phyloP scores from a whole-genome alignment of 1,284 basidiomycete species.

The Ganoderma boninense region DNA sequence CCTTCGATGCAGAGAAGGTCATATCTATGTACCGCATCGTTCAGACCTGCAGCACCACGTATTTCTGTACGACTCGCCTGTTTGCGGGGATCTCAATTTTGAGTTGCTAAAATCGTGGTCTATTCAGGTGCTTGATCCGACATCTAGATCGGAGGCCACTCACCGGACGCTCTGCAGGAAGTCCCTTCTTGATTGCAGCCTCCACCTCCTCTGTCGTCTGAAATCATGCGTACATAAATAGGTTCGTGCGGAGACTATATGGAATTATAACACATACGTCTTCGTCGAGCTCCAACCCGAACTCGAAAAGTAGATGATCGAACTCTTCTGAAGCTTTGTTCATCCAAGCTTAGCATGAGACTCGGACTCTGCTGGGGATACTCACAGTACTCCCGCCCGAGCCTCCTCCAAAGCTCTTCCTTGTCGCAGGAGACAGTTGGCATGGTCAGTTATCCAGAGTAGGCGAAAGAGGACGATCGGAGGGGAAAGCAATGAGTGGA shows the following conservation, averaged over 20 bases:
- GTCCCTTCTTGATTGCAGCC: conserved; percentile 81
- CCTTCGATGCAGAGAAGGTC: conserved; percentile 98
- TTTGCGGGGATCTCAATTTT: conserved; percentile 99
- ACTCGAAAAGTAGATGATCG: conserved; percentile 96
- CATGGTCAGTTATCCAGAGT: conserved; percentile 56
- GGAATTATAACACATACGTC: conserved; percentile 69
- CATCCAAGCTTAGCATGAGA: conserved; percentile 16
- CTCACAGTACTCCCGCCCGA: conserved; percentile 86
- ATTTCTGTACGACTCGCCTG: conserved; percentile 56
- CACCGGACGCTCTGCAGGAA: conserved; percentile 85
- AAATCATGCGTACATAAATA: conserved; percentile 8
- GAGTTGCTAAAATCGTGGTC: conserved; percentile 70
- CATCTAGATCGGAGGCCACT: conserved; percentile 37
- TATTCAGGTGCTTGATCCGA: background rate
- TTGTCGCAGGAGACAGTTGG: conserved; percentile 97
- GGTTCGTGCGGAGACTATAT: conserved; percentile 2
- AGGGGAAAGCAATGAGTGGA: background rate
- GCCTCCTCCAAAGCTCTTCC: conserved; percentile 89
- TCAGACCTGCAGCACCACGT: conserved; percentile 11
- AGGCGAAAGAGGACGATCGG: background rate
- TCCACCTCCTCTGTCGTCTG: conserved; percentile 93
- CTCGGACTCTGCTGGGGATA: conserved; percentile 35
- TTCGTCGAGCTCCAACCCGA: conserved; percentile 97
- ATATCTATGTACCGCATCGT: conserved; percentile 66
- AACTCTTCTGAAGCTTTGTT: conserved; percentile 88